phyloP scores from a whole-genome alignment of 352 stramenopile species.

The Pythium utonaiense region DNA sequence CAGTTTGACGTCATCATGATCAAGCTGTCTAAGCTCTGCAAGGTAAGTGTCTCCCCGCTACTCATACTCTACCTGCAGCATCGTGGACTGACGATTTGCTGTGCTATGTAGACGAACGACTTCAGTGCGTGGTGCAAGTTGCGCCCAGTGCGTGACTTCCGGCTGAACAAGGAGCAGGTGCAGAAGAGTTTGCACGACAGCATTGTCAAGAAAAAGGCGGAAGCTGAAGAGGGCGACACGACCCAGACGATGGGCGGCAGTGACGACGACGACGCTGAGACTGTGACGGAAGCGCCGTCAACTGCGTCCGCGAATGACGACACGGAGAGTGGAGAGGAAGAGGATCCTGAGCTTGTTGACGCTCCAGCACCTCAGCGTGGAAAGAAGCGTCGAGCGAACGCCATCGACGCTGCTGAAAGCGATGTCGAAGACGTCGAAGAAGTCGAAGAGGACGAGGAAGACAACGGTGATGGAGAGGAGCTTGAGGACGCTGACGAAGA shows the following conservation, averaged over 20 bases:
- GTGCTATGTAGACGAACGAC: constrained; percentile 26
- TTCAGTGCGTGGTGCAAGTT: constrained; percentile 53
- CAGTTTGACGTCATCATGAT: constrained; percentile 66
- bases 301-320: constrained; percentile 16
- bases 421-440: constrained; percentile 13
- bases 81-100: too few species aligned
- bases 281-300: neutral
- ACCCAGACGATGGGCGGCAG: neutral
- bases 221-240: constrained; percentile 1
- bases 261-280: constrained; percentile 15
- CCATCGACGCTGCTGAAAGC: neutral
- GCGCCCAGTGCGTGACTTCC: constrained; percentile 48
- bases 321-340: constrained; percentile 19
- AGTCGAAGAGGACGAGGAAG: constrained; percentile 13
- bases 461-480: neutral
- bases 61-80: too few species aligned
- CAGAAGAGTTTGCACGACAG: constrained; percentile 12
- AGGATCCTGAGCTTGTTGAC: neutral
- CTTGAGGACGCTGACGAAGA: neutral
- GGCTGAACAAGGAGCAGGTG: constrained; percentile 40
- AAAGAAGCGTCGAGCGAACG: constrained; percentile 3
- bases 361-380: neutral
- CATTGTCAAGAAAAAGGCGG: constrained; percentile 6
- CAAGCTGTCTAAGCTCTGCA: constrained; percentile 61
- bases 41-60: too few species aligned